Evolutionary conservation across 345 rosid species (phyloP).

Genomic region (Mallotus nudiflorus): DNA sequence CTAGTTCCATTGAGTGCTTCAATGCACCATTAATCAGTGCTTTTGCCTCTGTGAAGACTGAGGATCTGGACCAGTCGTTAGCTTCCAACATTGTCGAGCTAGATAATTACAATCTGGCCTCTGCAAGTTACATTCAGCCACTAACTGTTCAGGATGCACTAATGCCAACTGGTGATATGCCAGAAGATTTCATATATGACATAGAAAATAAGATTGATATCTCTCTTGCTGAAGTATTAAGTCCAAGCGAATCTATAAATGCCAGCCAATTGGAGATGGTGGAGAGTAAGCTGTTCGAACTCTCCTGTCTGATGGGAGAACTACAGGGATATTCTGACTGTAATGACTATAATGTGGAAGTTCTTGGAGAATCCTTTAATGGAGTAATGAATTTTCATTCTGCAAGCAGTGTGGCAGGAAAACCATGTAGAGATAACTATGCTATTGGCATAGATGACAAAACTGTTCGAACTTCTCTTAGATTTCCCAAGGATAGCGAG

Average conservation of each 20-base stretch:
- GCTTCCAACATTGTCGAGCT: conserved; percentile 23
- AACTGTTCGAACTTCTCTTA: conserved; percentile 21
- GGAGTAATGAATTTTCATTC: conserved; percentile 19
- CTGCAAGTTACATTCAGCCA: conserved; percentile 21
- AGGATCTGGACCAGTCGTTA: conserved; percentile 13
- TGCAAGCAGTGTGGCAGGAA: conserved; percentile 16
- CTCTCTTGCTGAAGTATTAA: conserved; percentile 22
- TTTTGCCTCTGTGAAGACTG: conserved; percentile 15
- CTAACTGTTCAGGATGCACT: conserved; percentile 11
- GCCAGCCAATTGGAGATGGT: conserved; percentile 24
- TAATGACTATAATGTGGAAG: conserved; percentile 15
- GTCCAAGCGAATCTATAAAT: conserved; percentile 23
- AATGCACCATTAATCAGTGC: conserved; percentile 29
- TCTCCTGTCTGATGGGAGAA: conserved; percentile 43
- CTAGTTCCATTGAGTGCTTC: conserved; percentile 21
- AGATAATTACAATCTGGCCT: conserved; percentile 4
- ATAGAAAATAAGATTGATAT: conserved; percentile 4
- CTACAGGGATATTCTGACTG: conserved; percentile 22
- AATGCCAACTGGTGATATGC: conserved; percentile 15
- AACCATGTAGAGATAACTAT: conserved; percentile 20
- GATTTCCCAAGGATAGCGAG: conserved; percentile 44
- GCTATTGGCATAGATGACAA: not conserved
- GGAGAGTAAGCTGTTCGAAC: conserved; percentile 39
- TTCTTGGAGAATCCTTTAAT: conserved; percentile 27
- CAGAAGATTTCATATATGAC: conserved; percentile 24